phyloP scores from a whole-genome alignment of 1,284 basidiomycete species.

The Ustilago trichophora region DNA sequence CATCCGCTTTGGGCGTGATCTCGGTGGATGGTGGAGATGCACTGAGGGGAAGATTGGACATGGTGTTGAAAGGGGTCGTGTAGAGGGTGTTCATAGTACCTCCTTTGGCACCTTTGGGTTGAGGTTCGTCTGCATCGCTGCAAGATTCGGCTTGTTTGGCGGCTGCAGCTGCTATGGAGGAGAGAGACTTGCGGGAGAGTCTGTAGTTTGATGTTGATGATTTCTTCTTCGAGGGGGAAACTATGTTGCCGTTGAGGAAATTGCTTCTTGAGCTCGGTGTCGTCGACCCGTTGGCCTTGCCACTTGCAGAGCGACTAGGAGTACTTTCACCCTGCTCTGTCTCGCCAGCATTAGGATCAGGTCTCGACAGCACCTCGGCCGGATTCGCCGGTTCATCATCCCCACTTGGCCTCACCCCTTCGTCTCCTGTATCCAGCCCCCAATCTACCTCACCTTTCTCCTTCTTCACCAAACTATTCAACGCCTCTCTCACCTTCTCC shows the following conservation, averaged over 20 bases:
- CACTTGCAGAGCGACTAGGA: too few species aligned
- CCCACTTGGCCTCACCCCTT: constrained; percentile 7
- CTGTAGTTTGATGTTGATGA: too few species aligned
- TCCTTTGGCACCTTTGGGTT: constrained; percentile 7
- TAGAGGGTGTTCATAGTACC: constrained; percentile 33
- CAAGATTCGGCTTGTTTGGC: too few species aligned
- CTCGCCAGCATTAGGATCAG: constrained; percentile 26
- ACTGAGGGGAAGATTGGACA: constrained; percentile 9
- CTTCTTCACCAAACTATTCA: constrained; percentile 22
- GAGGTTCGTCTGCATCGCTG: constrained; percentile 9
- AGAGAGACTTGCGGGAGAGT: constrained; percentile 23
- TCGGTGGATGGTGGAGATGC: constrained; percentile 22
- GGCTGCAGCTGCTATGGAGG: constrained; percentile 15
- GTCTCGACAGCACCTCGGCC: constrained; percentile 27
- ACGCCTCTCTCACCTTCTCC: constrained; percentile 6
- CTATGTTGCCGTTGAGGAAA: too few species aligned
- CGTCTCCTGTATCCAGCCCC: constrained; percentile 13
- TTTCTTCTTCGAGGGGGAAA: too few species aligned
- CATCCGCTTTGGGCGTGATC: too few species aligned
- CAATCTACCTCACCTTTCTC: constrained; percentile 22
- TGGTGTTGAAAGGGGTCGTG: constrained; percentile 23
- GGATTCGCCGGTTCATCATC: constrained; percentile 31
- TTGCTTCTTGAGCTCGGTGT: too few species aligned
- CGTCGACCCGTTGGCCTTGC: too few species aligned
- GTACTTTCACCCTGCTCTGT: too few species aligned